Percentiles rank a stretch among this genome's conserved stretches.
Evolutionary conservation across 1,284 basidiomycete species (phyloP).

Genomic region (Heterobasidion annosum): DNA sequence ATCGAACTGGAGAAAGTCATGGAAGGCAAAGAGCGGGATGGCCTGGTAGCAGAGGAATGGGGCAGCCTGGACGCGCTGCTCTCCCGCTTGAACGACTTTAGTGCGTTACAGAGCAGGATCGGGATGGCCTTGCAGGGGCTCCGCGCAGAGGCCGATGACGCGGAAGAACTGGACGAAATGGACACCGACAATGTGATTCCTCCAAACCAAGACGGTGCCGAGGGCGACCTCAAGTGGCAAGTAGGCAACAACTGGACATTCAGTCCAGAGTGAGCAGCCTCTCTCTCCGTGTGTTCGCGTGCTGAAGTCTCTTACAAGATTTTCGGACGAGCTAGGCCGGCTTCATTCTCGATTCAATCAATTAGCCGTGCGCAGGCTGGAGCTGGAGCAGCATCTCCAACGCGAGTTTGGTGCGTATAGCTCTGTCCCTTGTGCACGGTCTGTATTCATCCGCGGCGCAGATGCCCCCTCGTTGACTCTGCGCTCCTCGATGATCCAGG

Average conservation of each 20-base stretch:
- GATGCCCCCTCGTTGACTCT: conserved; percentile 66
- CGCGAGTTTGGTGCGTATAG: conserved; percentile 40
- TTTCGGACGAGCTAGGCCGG: conserved; percentile 46
- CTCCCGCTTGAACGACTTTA: conserved; percentile 45
- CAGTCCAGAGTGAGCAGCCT: conserved; percentile 54
- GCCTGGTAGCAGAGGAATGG: conserved; percentile 37
- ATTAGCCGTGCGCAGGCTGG: conserved; percentile 36
- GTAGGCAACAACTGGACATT: conserved; percentile 46
- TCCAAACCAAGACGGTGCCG: neutral
- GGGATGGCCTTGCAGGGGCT: conserved; percentile 39
- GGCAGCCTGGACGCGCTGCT: conserved; percentile 45
- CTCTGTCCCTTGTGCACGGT: neutral
- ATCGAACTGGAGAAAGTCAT: conserved; percentile 47
- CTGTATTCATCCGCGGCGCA: conserved; percentile 17
- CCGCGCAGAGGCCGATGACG: conserved; percentile 2
- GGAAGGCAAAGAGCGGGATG: conserved; percentile 31
- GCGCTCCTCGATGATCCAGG: conserved; percentile 55
- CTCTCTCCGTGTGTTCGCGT: neutral
- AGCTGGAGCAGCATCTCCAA: conserved; percentile 49
- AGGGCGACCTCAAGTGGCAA: conserved; percentile 8
- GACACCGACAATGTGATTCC: conserved; percentile 5
- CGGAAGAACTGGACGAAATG: conserved; percentile 2
- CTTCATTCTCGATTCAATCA: conserved; percentile 45
- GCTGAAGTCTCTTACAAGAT: conserved; percentile 33
- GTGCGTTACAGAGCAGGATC: conserved; percentile 51